phyloP scores from a whole-genome alignment of 345 rosid genomes.

The Bruguiera gymnorhiza region DNA sequence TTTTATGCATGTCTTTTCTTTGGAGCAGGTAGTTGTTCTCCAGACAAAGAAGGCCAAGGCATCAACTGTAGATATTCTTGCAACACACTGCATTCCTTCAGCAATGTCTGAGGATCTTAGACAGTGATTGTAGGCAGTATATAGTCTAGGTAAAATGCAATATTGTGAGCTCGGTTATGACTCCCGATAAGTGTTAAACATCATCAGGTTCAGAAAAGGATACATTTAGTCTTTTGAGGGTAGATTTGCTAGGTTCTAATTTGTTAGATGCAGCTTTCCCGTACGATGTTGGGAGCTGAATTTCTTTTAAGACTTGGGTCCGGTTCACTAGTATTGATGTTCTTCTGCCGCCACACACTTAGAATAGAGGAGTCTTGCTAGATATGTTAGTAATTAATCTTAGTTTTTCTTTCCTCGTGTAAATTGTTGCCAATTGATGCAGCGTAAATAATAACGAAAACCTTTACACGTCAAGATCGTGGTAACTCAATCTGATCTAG shows the following conservation, averaged over 20 bases:
- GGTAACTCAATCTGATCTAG: no score
- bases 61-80: conserved; percentile 71
- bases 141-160: background rate
- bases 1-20: background rate
- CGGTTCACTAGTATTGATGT: background rate
- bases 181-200: background rate
- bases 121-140: conserved; percentile 10
- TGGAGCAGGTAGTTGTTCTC: conserved; percentile 66
- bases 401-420: no score
- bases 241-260: background rate
- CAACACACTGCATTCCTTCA: conserved; percentile 87
- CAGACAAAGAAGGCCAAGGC: conserved; percentile 70
- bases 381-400: background rate
- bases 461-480: no score
- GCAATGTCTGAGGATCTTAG: conserved; percentile 88
- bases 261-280: conserved; percentile 4
- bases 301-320: background rate
- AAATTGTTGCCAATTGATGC: no score
- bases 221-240: background rate
- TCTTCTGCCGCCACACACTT: background rate
- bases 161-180: background rate
- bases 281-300: background rate
- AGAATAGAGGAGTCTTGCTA: background rate
- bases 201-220: background rate
- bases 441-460: no score